Conservation (phyloP, 73 alveolate genomes). For the Stentor coeruleus region DNA sequence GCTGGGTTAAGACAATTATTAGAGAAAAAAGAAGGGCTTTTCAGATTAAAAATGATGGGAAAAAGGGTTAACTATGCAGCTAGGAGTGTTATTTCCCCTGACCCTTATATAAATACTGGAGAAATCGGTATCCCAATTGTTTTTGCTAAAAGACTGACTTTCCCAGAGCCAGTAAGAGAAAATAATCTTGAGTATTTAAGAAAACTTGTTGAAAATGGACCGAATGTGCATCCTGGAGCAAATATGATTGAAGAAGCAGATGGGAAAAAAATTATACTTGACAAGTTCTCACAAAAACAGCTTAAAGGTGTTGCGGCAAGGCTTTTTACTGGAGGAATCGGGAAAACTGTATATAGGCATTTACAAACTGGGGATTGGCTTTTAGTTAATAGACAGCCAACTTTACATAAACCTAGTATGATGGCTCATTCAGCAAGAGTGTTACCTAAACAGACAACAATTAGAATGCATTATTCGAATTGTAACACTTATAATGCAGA, state of each 20-base stretch:
- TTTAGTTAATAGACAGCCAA: constrained; percentile 97
- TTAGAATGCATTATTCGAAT: constrained; percentile 98
- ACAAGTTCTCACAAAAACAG: constrained; percentile 61
- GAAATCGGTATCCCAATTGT: constrained; percentile 95
- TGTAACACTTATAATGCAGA: constrained; percentile 99
- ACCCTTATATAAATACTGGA: constrained; percentile 94
- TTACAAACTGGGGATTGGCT: constrained; percentile 92
- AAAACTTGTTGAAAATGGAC: constrained; percentile 48
- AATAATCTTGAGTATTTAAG: constrained; percentile 12
- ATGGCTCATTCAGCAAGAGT: constrained; percentile 91
- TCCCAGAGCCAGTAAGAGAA: constrained; percentile 94
- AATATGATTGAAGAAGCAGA: constrained; percentile 72
- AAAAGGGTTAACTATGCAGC: constrained; percentile 99
- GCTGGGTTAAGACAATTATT: constrained; percentile 93
- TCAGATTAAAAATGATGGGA: constrained; percentile 99
- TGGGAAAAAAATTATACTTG: constrained; percentile 79
- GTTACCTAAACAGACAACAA: constrained; percentile 92
- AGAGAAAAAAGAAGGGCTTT: constrained; percentile 97
- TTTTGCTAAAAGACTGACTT: constrained; percentile 94
- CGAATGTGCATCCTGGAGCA: constrained; percentile 91
- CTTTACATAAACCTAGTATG: constrained; percentile 97
- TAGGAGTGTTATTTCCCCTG: constrained; percentile 99
- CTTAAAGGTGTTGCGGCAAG: constrained; percentile 84
- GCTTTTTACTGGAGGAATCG: constrained; percentile 61
- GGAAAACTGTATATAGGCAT: constrained; percentile 59